Conservation (phyloP, 495 filamentous ascomycete species). For the Xylaria flabelliformis region DNA sequence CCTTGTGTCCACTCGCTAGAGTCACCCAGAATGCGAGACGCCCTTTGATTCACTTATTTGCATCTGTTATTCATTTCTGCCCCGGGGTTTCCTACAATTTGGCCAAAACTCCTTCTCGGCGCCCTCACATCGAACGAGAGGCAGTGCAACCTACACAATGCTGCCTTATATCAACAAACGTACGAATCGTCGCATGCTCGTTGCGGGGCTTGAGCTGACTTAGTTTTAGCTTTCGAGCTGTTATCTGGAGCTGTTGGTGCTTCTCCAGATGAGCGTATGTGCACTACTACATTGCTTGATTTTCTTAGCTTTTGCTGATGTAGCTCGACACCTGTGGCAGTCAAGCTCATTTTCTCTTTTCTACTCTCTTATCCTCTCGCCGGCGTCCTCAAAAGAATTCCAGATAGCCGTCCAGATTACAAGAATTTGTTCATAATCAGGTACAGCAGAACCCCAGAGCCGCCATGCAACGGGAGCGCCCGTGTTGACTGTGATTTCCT, state of each 20-base stretch:
- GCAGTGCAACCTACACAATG: constrained; percentile 56
- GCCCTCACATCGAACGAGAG: not conserved
- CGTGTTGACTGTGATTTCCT: constrained; percentile 15
- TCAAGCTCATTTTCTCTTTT: constrained; percentile 92
- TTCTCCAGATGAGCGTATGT: constrained; percentile 82
- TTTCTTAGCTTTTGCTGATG: constrained; percentile 17
- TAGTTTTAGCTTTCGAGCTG: constrained; percentile 63
- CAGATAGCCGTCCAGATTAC: constrained; percentile 79
- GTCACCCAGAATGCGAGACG: not conserved
- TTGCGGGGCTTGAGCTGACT: constrained; percentile 33
- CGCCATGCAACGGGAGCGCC: not conserved
- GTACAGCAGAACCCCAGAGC: constrained; percentile 48
- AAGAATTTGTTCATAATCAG: constrained; percentile 90
- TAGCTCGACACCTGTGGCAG: constrained; percentile 53
- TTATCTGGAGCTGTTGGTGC: constrained; percentile 74
- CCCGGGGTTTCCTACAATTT: not conserved
- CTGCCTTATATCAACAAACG: constrained; percentile 84
- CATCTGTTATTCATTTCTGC: not conserved
- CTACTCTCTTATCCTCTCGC: constrained; percentile 93
- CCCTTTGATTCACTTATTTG: not conserved
- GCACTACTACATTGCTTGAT: not conserved
- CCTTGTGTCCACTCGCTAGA: not conserved
- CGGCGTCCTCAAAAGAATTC: constrained; percentile 86
- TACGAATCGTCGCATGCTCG: constrained; percentile 50
- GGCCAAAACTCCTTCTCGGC: constrained; percentile 2